Percentiles rank a stretch among this genome's conserved stretches.
Evolutionary conservation across 768 basidiomycete genomes (phyloP).

Genomic region (Amyloporia xantha): DNA sequence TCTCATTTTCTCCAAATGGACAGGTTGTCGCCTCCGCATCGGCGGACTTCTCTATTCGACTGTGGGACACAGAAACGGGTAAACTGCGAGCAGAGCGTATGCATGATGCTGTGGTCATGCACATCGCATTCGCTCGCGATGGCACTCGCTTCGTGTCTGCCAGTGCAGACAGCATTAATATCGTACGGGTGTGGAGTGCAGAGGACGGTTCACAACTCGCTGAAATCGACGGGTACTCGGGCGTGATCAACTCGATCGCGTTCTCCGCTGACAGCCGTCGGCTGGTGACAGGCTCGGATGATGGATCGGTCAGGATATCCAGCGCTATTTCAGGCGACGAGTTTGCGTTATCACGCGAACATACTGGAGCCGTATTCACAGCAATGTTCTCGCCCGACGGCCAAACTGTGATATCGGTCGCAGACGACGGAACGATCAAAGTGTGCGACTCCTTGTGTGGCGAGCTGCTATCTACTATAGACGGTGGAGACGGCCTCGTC

Average conservation of each 20-base stretch:
- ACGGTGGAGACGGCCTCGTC: slow-evolving; percentile 2
- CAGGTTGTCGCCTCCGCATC: no score
- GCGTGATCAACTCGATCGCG: slow-evolving; percentile 2
- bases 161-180: no score
- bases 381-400: slow-evolving; percentile 15
- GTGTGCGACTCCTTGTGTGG: slow-evolving; percentile 7
- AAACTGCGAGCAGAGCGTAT: no score
- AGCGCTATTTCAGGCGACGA: slow-evolving; percentile 17
- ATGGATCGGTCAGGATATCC: slow-evolving; percentile 10
- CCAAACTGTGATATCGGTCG: slow-evolving; percentile 9
- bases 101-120: no score
- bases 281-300: slow-evolving; percentile 32
- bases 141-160: no score
- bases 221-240: slow-evolving; percentile 2
- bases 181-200: no score
- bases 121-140: no score
- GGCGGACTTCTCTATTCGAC: no score
- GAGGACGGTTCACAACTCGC: slow-evolving; percentile 21
- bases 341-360: slow-evolving; percentile 14
- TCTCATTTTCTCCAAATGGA: no score
- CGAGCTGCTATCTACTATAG: neutral
- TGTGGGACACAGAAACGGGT: no score
- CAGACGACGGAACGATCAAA: slow-evolving; percentile 11
- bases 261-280: slow-evolving; percentile 14
- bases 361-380: slow-evolving; percentile 6